A percentile compares a stretch with the other conserved stretches of the same genome.
These are phyloP conservation scores for Acer campestre DNA, from an alignment of 345 rosid genomes.

Conservation along the genomic window DNA sequence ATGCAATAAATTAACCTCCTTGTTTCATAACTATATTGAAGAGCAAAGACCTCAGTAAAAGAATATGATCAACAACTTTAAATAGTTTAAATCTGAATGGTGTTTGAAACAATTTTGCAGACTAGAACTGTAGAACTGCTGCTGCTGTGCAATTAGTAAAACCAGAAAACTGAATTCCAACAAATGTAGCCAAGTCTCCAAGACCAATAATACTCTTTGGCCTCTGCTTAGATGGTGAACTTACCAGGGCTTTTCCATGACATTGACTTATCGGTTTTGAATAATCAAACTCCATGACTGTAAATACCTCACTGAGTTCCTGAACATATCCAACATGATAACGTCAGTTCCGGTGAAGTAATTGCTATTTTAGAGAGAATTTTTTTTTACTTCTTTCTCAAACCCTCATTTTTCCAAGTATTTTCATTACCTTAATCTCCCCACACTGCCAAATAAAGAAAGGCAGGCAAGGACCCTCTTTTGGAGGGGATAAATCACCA, in stretches of 20 bases:
- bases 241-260: conserved; percentile 67
- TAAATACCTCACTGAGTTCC: conserved; percentile 70
- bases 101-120: neutral
- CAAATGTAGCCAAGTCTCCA: neutral
- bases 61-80: neutral
- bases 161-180: conserved; percentile 1
- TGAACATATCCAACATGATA: conserved; percentile 30
- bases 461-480: conserved; percentile 75
- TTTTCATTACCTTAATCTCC: conserved; percentile 57
- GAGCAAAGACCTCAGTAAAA: too few species aligned
- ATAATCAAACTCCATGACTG: conserved; percentile 76
- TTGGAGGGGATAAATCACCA: conserved; percentile 59
- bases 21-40: neutral
- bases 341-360: neutral
- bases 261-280: conserved; percentile 65
- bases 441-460: conserved; percentile 90
- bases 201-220: neutral
- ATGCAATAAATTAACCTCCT: neutral
- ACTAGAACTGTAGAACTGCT: neutral
- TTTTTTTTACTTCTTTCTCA: neutral
- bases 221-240: neutral
- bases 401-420: neutral
- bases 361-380: neutral
- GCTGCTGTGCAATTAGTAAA: neutral
- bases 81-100: neutral